Evolutionary conservation across 371 early-diverging fungal species (phyloP), one percentile per base, ranked within the genome.

Genomic region (Chytridiales sp.): DNA sequence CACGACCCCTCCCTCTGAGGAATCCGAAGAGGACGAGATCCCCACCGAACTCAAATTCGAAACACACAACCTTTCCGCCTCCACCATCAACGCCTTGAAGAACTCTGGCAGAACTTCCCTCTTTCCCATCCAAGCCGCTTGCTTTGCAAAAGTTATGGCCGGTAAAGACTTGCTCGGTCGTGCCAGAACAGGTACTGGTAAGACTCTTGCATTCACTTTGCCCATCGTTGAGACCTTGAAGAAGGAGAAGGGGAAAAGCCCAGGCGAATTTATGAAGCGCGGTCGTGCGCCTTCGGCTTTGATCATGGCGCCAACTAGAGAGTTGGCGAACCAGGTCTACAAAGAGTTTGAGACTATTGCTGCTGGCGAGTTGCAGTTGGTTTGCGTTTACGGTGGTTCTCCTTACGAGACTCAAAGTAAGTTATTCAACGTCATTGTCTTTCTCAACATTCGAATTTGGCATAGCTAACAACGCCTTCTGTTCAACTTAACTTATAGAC

Each of bases 141-240:
- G 91, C 3, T 85, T 91, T 67, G 77, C 84, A 48, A 88, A 87
- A 29, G 87, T 95, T 50, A 54, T 78, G 59, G 88, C 91, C 47
- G 96, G 95, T 39, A 82, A 88, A 47, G 95, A 97, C 72, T 76
- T 99, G 15, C 80, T 99, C 31, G 95, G 91, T 32, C 87, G 96
- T 56, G 99, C 99, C 3, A 86, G 93, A 36, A 99, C 99, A 3
- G 99, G 98, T 66, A 93, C 94, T 0, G 96, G 96, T 60, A 95
- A 94, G 56, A 94, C 95, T 0, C 77, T 94, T 44, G 93, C 93
- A 11, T 95, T 94, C 73, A 81, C 91, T 24, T 77, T 94, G 42
- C 94, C 94, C 17, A 90, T 93, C 84, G 60, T 89, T 57, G 93
- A 94, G 74, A 74, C 74, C 36, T 70, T 92, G 59, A 79, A 87